Base-by-base conservation (phyloP, 768 basidiomycete genomes). In the Pholiota microspora region DNA sequence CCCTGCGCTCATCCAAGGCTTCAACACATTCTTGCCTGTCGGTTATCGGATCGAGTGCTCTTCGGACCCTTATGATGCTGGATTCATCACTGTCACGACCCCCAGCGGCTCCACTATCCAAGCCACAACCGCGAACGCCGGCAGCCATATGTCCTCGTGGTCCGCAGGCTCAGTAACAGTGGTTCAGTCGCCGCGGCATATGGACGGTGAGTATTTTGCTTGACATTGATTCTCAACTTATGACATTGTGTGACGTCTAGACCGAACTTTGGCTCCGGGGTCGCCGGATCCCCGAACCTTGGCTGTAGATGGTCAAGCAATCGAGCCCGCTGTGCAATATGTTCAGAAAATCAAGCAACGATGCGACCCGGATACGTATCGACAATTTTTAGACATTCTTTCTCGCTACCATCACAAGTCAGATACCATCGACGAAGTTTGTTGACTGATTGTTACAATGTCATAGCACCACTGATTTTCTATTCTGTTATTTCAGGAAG, bases 21-120 rank as follows among this genome's bases (percentile, higher is more conserved):
- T 99, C 80, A 98, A 98, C 73, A 97, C 94, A 0, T 99, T 98
- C 72, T 81, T 99, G 9, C 96, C 96, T 2, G 80, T 83, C 18
- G 96, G 96, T 13, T 99, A 98, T 67, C 86, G 91, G 45, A 98
- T 99, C 68, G 93, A 96, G 60, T 88, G 85, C 61, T 80, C 80
- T 12, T 73, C 73, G 28, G 85, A 89, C 62, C 71, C 79, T n/a
- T 74, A 80, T n/a, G 81, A 86, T 53, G 71, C 79, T 29, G 79
- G 82, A 29, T 76, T 79, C 60, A 89, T 92, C 64, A 90, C 86
- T 1, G 89, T 92, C 29, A 90, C 87, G 0, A 90, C 89, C 0
- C 89, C 89, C 1, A 76, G 79, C 0, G 89, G 89, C 1, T 84
- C 79, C 4, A 81, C 76, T 16, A 75, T 82, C 47, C 82, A 84